Percentiles rank a stretch among this genome's conserved stretches.
phyloP scores from a whole-genome alignment of 1,284 basidiomycete genomes.

The Austroboletus rostrupii region DNA sequence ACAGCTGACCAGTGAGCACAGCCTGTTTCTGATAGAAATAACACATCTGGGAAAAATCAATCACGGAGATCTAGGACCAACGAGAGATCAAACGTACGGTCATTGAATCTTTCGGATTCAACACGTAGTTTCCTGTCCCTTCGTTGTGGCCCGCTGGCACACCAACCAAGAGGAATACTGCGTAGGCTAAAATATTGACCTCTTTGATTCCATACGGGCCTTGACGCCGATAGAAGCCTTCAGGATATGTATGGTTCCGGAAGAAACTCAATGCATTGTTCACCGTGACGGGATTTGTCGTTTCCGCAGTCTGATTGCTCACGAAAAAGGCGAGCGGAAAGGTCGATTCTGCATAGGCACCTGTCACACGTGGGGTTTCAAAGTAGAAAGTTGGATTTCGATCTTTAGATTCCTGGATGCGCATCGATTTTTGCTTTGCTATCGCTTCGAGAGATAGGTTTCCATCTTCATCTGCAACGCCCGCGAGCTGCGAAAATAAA shows the following conservation, averaged over 20 bases:
- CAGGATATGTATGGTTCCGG: conserved; percentile 15
- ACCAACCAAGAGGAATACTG: neutral
- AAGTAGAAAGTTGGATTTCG: conserved; percentile 26
- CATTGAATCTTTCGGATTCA: conserved; percentile 6
- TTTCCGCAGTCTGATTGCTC: conserved; percentile 22
- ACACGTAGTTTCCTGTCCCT: conserved; percentile 19
- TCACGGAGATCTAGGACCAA: neutral
- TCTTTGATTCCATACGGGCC: conserved; percentile 11
- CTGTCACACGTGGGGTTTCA: conserved; percentile 15
- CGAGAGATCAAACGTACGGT: conserved; percentile 13
- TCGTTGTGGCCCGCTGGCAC: conserved; percentile 22
- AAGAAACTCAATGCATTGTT: conserved; percentile 20
- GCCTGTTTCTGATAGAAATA: conserved; percentile 19
- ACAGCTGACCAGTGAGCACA: conserved; percentile 22
- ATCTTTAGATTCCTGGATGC: conserved; percentile 25
- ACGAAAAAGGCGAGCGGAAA: conserved; percentile 29
- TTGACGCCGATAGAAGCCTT: conserved; percentile 24
- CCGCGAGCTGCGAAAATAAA: conserved; percentile 13
- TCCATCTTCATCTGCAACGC: conserved; percentile 17
- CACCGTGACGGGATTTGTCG: conserved; percentile 14
- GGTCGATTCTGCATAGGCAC: conserved; percentile 19
- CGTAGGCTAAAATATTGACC: neutral
- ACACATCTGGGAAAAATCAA: conserved; percentile 15
- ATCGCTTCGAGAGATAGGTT: conserved; percentile 20
- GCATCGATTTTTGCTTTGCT: conserved; percentile 11